Base-by-base conservation (phyloP, 805 yeast genomes). In the Zygosaccharomyces rouxii region DNA sequence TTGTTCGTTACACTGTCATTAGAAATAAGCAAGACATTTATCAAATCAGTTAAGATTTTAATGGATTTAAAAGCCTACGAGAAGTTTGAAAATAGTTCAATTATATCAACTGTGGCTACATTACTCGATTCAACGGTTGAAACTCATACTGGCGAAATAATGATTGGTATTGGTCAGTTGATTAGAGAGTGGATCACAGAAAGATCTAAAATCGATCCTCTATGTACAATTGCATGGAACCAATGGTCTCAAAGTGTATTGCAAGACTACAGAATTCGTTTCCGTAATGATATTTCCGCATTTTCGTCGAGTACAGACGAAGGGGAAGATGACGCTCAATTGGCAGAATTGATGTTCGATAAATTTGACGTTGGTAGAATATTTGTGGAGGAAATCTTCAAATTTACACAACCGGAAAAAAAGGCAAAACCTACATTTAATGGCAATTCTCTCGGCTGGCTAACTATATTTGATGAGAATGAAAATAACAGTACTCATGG, bases 281-380 rank as follows among this genome's bases (percentile, higher is more conserved):
- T 37, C 23, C 44, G 42, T 14, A 39, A 10, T 7, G 48, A 47
- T 10, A 7, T 41, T n/a, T 41, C 44, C 13, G 21, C 37, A 7
- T 41, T 28, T 11, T 21, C 44, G 9, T 41, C 16, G 30, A 35
- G 39, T 18, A 22, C 39, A 4, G 46, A 26, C 16, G 33, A 43
- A 5, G 29, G 23, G 11, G 30, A 29, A n/a, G 42, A 46, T 5
- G 48, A 43, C 14, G 48, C 38, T 7, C 49, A 51, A 16, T 47
- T 47, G 37, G 52, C 44, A 4, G 55, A 51, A 14, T 29, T 51
- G 18, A 51, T 43, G 50, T 52, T 52, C 29, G 50, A 53, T 38
- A 55, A 55, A 39, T 50, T 48, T 42, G 58, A 55, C 28, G 46
- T 55, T 7, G 54, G 50, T 42, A 43, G 45, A 26, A 39, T 49